Evolutionary conservation across 305 asterid species (phyloP), one percentile per base, ranked within the genome.

Genomic region (Galium porrigens): DNA sequence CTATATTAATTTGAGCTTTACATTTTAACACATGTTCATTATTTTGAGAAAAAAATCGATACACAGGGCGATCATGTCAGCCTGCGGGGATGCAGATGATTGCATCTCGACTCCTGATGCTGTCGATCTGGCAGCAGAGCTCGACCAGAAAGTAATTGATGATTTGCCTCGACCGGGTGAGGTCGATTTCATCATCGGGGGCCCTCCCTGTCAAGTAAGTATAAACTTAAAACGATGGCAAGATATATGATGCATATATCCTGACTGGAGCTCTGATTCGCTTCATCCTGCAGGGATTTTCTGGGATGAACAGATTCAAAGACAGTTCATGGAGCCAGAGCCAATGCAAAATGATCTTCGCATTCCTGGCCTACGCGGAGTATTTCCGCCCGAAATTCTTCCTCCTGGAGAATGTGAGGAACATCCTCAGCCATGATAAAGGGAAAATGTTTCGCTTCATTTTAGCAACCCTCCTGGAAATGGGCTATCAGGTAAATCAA

Each of bases 151-250:
- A 49, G 69, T 39, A 37, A 42, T 72, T 5, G 42, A 61, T 22
- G 54, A 12, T 61, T 29, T 72, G 32, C 76, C 76, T 1, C 60
- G 58, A 30, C 76, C 76, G 3, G 76, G 72, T 7, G 65, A 72
- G 4, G 76, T 72, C 18, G 76, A 72, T 42, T 67, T 72, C 27
- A 72, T 72, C 58, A 61, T 67, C 34, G 76, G 76, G 18, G 76
- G 76, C 14, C 76, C 76, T 67, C 76, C 76, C 51, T 72, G 76
- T 48, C 76, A 72, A 67, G 76, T 72, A 33, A 39, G 34, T 18
- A 12, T 29, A 30, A 51, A 4, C 52, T 3, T 15, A 46, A 36
- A 14, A 15, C 7, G 2, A 46, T 4, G n/a, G 6, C 0, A 15
- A 12, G 32, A n/a, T 14, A 0, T 36, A 22, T n/a, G 18, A 34